A percentile compares a stretch with the other conserved stretches of the same genome.
Evolutionary conservation across 2,329 filamentous ascomycete species (phyloP).

Genomic region (Aspergillus phoenicis): DNA sequence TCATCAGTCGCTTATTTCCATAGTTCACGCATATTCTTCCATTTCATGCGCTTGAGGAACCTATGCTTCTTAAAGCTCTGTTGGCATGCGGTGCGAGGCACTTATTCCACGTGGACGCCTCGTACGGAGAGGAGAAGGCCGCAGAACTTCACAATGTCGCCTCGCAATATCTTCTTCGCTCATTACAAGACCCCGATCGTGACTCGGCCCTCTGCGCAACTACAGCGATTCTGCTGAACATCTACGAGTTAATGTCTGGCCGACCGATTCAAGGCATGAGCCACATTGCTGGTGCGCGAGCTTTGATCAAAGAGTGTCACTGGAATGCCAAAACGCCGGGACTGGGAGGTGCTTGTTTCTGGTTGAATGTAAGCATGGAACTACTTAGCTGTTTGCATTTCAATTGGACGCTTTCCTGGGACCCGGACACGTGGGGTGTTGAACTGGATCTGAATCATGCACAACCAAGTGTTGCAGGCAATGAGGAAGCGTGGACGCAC

Average conservation of each 20-base stretch:
- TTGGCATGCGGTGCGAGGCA: conserved; percentile 86
- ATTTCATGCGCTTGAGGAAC: conserved; percentile 76
- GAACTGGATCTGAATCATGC: conserved; percentile 71
- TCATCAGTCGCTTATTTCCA: conserved; percentile 14
- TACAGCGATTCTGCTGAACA: conserved; percentile 83
- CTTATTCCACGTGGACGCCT: conserved; percentile 69
- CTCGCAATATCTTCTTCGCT: conserved; percentile 73
- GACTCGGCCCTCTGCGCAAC: conserved; percentile 83
- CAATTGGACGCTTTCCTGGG: conserved; percentile 84
- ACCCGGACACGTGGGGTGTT: conserved; percentile 86
- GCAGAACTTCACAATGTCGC: conserved; percentile 83
- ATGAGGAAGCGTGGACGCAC: conserved; percentile 85
- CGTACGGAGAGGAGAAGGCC: conserved; percentile 75
- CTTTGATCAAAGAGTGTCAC: conserved; percentile 83
- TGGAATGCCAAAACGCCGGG: conserved; percentile 82
- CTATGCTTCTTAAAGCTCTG: conserved; percentile 86
- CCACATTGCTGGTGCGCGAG: conserved; percentile 81
- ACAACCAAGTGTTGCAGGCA: conserved; percentile 56
- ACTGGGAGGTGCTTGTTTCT: conserved; percentile 86
- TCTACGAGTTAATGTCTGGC: conserved; percentile 92
- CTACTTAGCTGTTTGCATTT: conserved; percentile 84
- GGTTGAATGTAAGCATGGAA: conserved; percentile 90
- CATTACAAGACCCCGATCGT: conserved; percentile 79
- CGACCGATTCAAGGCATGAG: conserved; percentile 79
- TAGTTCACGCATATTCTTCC: conserved; percentile 81